Base-by-base conservation (phyloP, 176 grass and related monocot genomes). In the Oryza punctata region DNA sequence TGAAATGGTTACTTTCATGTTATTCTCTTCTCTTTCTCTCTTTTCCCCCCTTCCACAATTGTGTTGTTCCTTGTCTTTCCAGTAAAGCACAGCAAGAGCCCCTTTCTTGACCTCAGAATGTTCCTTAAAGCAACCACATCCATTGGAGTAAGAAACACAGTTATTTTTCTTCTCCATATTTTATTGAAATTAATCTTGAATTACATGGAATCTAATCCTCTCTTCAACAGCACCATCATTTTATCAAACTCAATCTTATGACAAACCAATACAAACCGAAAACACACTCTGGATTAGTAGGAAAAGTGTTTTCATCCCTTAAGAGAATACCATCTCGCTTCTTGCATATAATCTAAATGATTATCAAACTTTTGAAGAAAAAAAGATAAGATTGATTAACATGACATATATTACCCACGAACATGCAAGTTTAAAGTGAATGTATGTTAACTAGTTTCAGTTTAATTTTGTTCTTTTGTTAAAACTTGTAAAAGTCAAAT, bases 91-190 rank as follows among this genome's bases (percentile, higher is more conserved):
- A 61, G 13, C 47, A 64, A 65, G 64, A 81, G 30, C 50, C 67
- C 43, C 70, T 76, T 81, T 69, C 43, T 63, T 76, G 70, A 89
- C 50, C 49, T 76, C 49, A 71, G 33, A 84, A 70, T 89, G 82
- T 70, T 61, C 76, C 77, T 89, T 81, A 85, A 85, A 85, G 87
- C 49, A 76, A 61, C 15, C 61, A 81, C 77, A 85, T 75, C 63
- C 68, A 35, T 60, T 7, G 37, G 29, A 70, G 25, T 10, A 28
- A 15, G 15, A 76, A 76, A 23, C 24, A 23, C 50, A 26, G 11
- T 80, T 54, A 41, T 78, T 27, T 11, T 38, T 65, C 27, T 77
- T 14, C 29, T 11, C 29, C 7, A 65, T 71, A 27, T 50, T 72
- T 61, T 76, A 21, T 28, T 69, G 38, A n/a, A 37, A 70, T 12